A percentile compares a stretch with the other conserved stretches of the same genome.
Evolutionary conservation across 176 grass and related monocot genomes (phyloP).

Genomic region (Panicum miliaceum): DNA sequence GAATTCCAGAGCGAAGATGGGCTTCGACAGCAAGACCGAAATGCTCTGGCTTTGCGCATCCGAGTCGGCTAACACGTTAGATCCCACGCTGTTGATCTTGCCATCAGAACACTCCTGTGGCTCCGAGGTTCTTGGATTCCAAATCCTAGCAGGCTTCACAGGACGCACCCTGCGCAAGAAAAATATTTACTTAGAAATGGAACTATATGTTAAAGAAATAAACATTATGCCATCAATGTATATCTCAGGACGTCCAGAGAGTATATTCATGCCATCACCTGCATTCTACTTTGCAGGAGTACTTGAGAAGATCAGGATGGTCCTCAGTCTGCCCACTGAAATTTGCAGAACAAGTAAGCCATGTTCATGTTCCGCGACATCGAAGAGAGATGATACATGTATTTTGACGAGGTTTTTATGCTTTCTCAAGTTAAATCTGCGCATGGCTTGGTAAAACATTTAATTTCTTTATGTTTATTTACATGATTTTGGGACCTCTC

Average conservation of each 20-base stretch:
- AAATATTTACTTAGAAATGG: conserved; percentile 33
- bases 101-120: conserved; percentile 31
- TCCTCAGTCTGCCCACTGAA: conserved; percentile 81
- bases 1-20: conserved; percentile 86
- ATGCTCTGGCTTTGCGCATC: conserved; percentile 57
- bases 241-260: neutral
- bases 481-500: neutral
- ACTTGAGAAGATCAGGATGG: conserved; percentile 85
- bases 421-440: conserved; percentile 5
- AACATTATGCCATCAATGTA: neutral
- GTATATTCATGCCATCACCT: conserved; percentile 51
- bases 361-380: conserved; percentile 29
- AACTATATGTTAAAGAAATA: neutral
- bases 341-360: conserved; percentile 41
- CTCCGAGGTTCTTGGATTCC: conserved; percentile 41
- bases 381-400: neutral
- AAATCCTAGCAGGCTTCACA: conserved; percentile 69
- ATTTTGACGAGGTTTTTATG: neutral
- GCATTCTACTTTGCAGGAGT: conserved; percentile 90
- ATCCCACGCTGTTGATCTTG: conserved; percentile 1
- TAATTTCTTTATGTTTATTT: neutral
- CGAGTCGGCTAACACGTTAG: conserved; percentile 24
- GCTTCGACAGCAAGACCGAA: conserved; percentile 75
- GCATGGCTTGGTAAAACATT: neutral
- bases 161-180: conserved; percentile 61